These are phyloP conservation scores for Trichoderma sp. DNA, from an alignment of 2,329 filamentous ascomycete species.

Conservation along the genomic window DNA sequence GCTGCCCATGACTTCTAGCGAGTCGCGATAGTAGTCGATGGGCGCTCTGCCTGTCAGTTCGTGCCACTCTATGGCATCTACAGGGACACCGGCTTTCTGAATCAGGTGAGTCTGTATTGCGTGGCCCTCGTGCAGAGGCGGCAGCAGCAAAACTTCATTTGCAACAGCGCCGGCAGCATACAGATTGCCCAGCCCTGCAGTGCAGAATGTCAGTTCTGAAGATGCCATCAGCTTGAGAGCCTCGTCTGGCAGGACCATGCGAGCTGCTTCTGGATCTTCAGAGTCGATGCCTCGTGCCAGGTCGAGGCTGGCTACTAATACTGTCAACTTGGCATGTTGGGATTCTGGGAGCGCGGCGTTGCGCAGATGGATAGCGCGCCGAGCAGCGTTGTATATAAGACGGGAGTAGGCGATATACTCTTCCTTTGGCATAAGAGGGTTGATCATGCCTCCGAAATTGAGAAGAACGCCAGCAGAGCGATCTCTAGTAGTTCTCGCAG, in stretches of 20 bases:
- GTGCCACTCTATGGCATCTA: constrained; percentile 16
- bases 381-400: not conserved
- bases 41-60: not conserved
- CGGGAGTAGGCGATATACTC: constrained; percentile 13
- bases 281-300: constrained; percentile 2
- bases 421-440: constrained; percentile 6
- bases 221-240: constrained; percentile 6
- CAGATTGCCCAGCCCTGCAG: constrained; percentile 13
- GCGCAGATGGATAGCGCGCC: not conserved
- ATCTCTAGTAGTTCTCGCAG: not conserved
- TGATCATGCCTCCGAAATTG: constrained; percentile 22
- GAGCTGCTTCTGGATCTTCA: not conserved
- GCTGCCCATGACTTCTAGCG: not conserved
- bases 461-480: constrained; percentile 1
- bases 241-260: constrained; percentile 8
- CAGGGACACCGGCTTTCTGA: not conserved
- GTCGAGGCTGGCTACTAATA: constrained; percentile 7
- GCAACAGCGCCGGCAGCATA: constrained; percentile 11
- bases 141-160: not conserved
- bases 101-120: not conserved
- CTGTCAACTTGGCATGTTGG: constrained; percentile 4
- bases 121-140: constrained; percentile 1
- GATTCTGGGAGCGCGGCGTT: constrained; percentile 9
- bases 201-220: not conserved
- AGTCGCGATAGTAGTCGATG: not conserved